Base-by-base conservation (phyloP, 2,329 filamentous ascomycete genomes). In the Penicillium sclerotiorum region DNA sequence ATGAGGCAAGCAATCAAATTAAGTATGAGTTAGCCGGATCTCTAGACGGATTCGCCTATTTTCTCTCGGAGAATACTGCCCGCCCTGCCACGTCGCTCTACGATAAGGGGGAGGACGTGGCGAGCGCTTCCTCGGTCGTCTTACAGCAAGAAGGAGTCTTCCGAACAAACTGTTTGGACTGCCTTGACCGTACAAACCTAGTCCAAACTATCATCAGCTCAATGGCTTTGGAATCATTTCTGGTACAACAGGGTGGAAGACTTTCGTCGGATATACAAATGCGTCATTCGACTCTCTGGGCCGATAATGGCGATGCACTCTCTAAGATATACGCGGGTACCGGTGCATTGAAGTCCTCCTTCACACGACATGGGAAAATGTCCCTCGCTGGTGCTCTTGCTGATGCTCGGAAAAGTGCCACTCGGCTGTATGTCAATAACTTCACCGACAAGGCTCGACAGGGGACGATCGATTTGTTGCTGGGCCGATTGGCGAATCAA, bases 301-400 rank as follows among this genome's bases (percentile, higher is more conserved):
- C 94, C 27, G 94, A 99, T 70, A 97, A 96, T 65, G 94, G 94
- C 18, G 94, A 99, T 74, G 88, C 89, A 5, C 73, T 99, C 40
- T 96, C 92, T 11, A 90, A 90, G 64, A 97, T 96, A 21, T 99
- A 99, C 67, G 94, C 94, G 8, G 94, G 94, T 20, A 99, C 94
- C 3, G 94, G 94, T 4, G 94, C 94, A 13, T 77, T 99, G 37
- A 99, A 97, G 70, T 92, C 91, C 2, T 96, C 92, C 0, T 97
- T 96, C 62, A 99, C 94, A 1, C 82, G 94, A 49, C 86, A 89
- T 64, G 94, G 94, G 27, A 97, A 96, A 72, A 96, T 96, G 90
- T 96, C 92, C 9, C 72, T 97, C 20, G 90, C 92, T 1, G 94
- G 94, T 22, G 90, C 92, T 9, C 83, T 99, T 59, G 92, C 94